These are phyloP conservation scores for Asterochloris erici DNA, from an alignment of 139 green algal species.

Conservation along the genomic window DNA sequence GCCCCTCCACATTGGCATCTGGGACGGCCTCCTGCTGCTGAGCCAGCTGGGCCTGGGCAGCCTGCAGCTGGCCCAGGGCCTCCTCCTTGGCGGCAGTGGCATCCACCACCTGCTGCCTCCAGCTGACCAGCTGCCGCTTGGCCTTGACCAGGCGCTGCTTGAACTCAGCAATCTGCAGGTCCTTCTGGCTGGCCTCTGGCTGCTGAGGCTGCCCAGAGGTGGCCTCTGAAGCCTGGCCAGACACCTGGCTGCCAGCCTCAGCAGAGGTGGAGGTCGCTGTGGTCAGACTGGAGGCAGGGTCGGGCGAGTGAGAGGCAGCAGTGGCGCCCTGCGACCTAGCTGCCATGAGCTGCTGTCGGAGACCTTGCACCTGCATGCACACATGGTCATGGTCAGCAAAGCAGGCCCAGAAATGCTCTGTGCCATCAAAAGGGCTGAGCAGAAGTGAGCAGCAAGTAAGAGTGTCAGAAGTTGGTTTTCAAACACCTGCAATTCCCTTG, in stretches of 20 bases:
- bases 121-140: slow-evolving; percentile 6
- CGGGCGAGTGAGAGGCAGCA: neutral
- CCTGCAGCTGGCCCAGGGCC: neutral
- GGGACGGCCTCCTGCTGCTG: neutral
- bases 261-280: neutral
- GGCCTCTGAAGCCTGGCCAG: neutral
- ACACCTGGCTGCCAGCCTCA: neutral
- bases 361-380: neutral
- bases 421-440: neutral
- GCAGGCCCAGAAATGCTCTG: neutral
- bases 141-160: slow-evolving; percentile 16
- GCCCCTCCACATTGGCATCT: neutral
- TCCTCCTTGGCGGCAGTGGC: slow-evolving; percentile 9
- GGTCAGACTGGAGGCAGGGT: neutral
- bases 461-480: neutral
- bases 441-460: neutral
- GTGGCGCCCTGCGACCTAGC: neutral
- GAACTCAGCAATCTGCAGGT: slow-evolving; percentile 11
- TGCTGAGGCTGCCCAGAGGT: neutral
- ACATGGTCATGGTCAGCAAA: neutral
- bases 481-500: neutral
- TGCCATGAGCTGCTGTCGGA: neutral
- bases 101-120: slow-evolving; percentile 12
- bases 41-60: slow-evolving; percentile 2
- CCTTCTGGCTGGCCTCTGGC: neutral